Evolutionary conservation across 805 yeast genomes (phyloP).

Genomic region (Candida anglica): DNA sequence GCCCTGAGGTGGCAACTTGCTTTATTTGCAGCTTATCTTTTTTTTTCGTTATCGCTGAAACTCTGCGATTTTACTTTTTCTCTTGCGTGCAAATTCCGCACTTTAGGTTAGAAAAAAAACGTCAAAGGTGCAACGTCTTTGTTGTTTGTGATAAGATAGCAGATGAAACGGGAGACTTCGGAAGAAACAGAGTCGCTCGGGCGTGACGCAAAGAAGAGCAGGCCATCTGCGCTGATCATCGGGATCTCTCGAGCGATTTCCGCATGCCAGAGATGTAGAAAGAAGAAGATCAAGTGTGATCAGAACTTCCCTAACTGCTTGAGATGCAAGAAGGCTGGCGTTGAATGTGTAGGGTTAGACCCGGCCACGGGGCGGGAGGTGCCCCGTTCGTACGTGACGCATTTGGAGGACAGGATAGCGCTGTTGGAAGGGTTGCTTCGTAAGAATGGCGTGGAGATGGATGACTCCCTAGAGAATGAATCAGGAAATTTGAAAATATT

Average conservation of each 20-base stretch:
- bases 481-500: not conserved
- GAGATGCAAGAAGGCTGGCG: slow-evolving; percentile 60
- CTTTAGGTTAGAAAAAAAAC: too few species aligned
- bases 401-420: slow-evolving; percentile 62
- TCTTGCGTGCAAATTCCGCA: too few species aligned
- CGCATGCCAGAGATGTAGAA: slow-evolving; percentile 81
- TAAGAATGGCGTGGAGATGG: slow-evolving; percentile 29
- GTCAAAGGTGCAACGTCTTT: too few species aligned
- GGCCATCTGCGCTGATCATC: slow-evolving; percentile 2
- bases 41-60: too few species aligned
- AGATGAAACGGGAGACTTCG: not conserved
- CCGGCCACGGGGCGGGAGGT: slow-evolving; percentile 86
- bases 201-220: slow-evolving; percentile 1
- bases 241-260: slow-evolving; percentile 59
- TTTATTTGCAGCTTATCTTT: too few species aligned
- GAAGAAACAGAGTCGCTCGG: not conserved
- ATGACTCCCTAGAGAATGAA: not conserved
- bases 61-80: too few species aligned
- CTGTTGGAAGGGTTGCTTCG: slow-evolving; percentile 50
- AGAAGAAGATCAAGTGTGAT: slow-evolving; percentile 63
- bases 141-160: too few species aligned
- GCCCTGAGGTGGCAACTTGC: too few species aligned
- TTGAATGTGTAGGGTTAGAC: slow-evolving; percentile 78
- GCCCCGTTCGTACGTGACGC: slow-evolving; percentile 74
- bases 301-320: slow-evolving; percentile 64